Base-by-base conservation (phyloP, 2,329 filamentous ascomycete species). In the Fusarium globosum region DNA sequence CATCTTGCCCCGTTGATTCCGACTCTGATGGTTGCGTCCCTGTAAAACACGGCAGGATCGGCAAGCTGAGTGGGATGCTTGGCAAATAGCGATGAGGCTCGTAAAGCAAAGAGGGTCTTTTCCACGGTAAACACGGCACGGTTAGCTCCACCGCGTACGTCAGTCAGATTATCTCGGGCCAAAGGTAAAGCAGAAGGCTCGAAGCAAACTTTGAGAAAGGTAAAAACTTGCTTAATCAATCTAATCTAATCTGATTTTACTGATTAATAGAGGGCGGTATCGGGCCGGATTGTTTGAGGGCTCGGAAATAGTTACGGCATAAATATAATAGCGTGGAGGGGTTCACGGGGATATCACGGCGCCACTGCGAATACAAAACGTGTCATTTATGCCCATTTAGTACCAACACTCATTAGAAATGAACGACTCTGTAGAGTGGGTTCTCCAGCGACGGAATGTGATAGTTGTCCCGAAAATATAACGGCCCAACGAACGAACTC, bases 201-300 rank as follows among this genome's bases (percentile, higher is more conserved):
- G 36, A 55, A 35, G 45, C 38, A 51, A 16, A 16, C 4, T 15
- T 52, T 26, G 2, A 14, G 11, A 9, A 4, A n/a, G 16, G 20
- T 8, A 18, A 36, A 33, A 33, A 35, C 11, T 26, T 26, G 12
- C n/a, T 30, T 49, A 23, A 63, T 53, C 59, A 55, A 75, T 75
- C 72, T 73, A 69, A 75, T 75, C 69, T 73, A 61, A 75, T 75
- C 72, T 65, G 72, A 75, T 75, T 49, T 33, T 39, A 63, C 58
- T 15, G 14, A 26, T 39, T 7, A 10, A 39, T 13, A 15, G 28
- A 52, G 23, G 15, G 30, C 30, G 30, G 21, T 58, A 38, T 58
- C 56, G 56, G 56, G 42, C 56, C 33, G 42, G 28, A 21, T 13
- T 23, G 16, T 2, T 12, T 8, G 39, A 11, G 14, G 7, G 16